Base-by-base conservation (phyloP, 202 grass and related monocot genomes). In the Setaria viridis region DNA sequence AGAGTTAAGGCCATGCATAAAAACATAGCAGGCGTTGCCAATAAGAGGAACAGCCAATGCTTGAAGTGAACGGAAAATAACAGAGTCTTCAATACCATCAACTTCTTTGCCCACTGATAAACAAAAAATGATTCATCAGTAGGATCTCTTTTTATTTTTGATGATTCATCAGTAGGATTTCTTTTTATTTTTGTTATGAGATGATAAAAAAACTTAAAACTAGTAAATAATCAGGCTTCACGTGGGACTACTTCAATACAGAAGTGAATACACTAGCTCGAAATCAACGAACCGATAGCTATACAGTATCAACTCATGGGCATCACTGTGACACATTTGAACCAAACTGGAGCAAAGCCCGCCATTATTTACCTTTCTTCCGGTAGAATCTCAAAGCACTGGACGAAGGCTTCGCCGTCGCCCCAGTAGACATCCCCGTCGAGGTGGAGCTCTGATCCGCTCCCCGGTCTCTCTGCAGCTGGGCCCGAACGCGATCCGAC, bases 1-100 rank as follows among this genome's bases (percentile, higher is more conserved):
- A 63, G 78, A 80, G 72, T 99, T 99, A n/a, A 99, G 86, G 41
- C 96, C 96, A 53, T 96, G 93, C 96, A 99, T 99, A 80, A 99
- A 99, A 70, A 91, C 77, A 90, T 99, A 89, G 74, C 93, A 99
- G 43, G 91, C 96, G 70, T 88, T 94, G 13, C 96, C 93, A 41
- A 99, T 96, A 15, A 94, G 74, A 64, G 96, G 96, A 73, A 99
- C 88, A 9, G 90, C 91, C 72, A 99, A 63, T 58, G 89, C 92
- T 88, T 91, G 96, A 39, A 95, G 84, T 9, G 94, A 88, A n/a
- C 91, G 90, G 49, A 99, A 67, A 35, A 94, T 83, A n/a, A 91
- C 50, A 34, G 96, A 99, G 15, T 90, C 96, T 82, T 93, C 96
- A 50, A 81, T 57, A 33, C 84, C 77, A 88, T 94, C 76, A 45